Evolutionary conservation across 2,329 filamentous ascomycete species (phyloP).

Genomic region (Leptographium galeiforme): DNA sequence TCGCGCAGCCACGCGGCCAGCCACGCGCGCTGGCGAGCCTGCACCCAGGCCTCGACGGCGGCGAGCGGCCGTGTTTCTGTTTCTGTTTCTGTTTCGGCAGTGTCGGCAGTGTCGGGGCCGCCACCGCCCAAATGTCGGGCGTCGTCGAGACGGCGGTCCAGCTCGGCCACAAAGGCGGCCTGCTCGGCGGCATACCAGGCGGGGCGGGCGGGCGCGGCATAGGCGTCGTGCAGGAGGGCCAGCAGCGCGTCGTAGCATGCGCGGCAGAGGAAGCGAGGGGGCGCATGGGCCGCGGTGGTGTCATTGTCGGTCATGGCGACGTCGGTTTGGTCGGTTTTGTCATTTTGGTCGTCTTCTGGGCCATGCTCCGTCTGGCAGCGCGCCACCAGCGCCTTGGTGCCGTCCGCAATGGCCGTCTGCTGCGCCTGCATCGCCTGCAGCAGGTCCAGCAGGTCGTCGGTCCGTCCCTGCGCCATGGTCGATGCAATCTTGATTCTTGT

Average conservation of each 20-base stretch:
- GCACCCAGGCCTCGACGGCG: constrained; percentile 34
- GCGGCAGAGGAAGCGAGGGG: constrained; percentile 24
- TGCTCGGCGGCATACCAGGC: constrained; percentile 39
- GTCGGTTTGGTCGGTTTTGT: not conserved
- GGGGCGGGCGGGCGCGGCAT: constrained; percentile 17
- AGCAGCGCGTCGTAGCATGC: constrained; percentile 35
- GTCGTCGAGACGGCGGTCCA: constrained; percentile 34
- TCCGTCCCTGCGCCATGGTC: constrained; percentile 1
- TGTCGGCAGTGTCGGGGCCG: too few relatives aligned
- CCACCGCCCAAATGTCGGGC: constrained; percentile 27
- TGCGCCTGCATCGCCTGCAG: constrained; percentile 8
- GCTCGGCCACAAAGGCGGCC: constrained; percentile 32
- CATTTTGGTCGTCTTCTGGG: constrained; percentile 7
- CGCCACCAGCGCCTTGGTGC: constrained; percentile 1
- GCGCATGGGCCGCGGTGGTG: not conserved
- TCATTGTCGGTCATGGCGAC: not conserved
- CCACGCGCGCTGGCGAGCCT: constrained; percentile 39
- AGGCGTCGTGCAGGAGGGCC: constrained; percentile 29
- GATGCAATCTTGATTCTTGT: too few relatives aligned
- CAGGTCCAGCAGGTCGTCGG: constrained; percentile 6
- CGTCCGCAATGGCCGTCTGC: constrained; percentile 1
- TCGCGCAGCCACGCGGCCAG: constrained; percentile 16
- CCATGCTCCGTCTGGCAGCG: not conserved
- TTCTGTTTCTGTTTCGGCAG: too few relatives aligned
- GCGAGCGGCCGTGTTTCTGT: constrained; percentile 25